Base-by-base conservation (phyloP, 2,329 filamentous ascomycete genomes). In the Penicillium verrucosum region DNA sequence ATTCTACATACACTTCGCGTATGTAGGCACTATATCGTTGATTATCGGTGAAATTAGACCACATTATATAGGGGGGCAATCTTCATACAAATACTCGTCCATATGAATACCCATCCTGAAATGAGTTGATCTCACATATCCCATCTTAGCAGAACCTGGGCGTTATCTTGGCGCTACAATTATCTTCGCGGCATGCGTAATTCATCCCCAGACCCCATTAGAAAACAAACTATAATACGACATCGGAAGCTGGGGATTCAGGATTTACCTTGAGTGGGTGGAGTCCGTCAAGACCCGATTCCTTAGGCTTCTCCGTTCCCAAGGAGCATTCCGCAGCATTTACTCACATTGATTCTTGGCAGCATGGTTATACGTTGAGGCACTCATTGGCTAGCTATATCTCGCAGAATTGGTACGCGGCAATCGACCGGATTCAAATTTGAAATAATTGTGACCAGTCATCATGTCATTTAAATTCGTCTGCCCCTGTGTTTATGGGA, bases 41-140 rank as follows among this genome's bases (percentile, higher is more conserved):
- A 27, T 23, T n/a, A n/a, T n/a, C 4, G 16, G 23, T 11, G 21
- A 21, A 32, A 9, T n/a, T 7, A 34, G 18, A 12, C n/a, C 9
- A 36, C n/a, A n/a, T 34, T 21, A 2, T 9, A 25, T 25, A 14
- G 21, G 14, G 30, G 21, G 14, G 30, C 2, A 25, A n/a, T 46
- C 30, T 34, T 16, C 30, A n/a, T 32, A 46, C 7, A n/a, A 25
- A 16, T 5, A 46, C 9, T 36, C 18, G 12, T 34, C 14, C 30
- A 30, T 27, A 23, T 18, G 11, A 21, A 44, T 21, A 36, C 21
- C 11, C 16, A 21, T 44, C 21, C n/a, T 23, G n/a, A n/a, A 45
- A 52, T 41, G 16, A 43, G 51, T 42, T 40, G 48, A 56, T 56
- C 48, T 51, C 41, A 52, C 48, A 56, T 18, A 40, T 48, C 23